Conservation (phyloP, 2,329 filamentous ascomycete genomes). For the Colletotrichum phormii region DNA sequence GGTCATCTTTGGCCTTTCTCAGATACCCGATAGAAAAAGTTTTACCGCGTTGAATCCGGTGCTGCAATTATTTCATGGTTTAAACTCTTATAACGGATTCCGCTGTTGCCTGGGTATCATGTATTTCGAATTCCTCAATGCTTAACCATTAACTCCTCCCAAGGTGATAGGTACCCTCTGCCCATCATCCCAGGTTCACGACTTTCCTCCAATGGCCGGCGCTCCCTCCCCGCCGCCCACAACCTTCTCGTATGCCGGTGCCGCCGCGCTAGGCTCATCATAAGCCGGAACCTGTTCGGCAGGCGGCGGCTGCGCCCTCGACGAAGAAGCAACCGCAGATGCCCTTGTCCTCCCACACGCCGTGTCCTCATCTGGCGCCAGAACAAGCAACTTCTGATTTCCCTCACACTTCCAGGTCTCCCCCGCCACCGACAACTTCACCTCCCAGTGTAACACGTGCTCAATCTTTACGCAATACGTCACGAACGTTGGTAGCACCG, state of each 20-base stretch:
- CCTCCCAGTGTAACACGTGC: constrained; percentile 11
- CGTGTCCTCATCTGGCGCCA: not conserved
- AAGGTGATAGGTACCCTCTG: too few species aligned
- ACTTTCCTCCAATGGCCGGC: not conserved
- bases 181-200: not conserved
- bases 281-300: constrained; percentile 1
- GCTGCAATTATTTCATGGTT: too few species aligned
- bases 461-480: constrained; percentile 11
- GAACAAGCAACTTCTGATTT: not conserved
- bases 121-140: too few species aligned
- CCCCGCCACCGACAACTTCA: not conserved
- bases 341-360: not conserved
- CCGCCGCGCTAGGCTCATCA: constrained; percentile 1
- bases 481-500: not conserved
- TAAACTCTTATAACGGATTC: too few species aligned
- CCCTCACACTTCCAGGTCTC: constrained; percentile 14
- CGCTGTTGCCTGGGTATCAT: too few species aligned
- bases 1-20: too few species aligned
- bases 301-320: not conserved
- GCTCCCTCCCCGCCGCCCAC: not conserved
- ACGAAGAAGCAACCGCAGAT: not conserved
- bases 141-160: too few species aligned
- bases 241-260: constrained; percentile 19
- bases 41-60: too few species aligned
- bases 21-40: too few species aligned